These are phyloP conservation scores for Podaxis rugospora DNA, from an alignment of 768 basidiomycete species.

Conservation along the genomic window DNA sequence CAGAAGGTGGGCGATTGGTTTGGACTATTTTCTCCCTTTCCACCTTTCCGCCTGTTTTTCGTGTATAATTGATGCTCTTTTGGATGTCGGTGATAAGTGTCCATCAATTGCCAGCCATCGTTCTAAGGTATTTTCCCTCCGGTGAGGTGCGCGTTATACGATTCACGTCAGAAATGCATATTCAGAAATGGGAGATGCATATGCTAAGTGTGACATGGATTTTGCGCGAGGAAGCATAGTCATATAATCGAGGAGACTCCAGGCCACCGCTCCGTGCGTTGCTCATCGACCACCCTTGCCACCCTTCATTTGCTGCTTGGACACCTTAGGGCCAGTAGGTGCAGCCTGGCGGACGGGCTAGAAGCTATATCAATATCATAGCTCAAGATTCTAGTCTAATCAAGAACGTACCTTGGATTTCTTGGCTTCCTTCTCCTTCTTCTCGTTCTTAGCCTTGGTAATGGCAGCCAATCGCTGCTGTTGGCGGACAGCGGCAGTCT, in stretches of 20 bases:
- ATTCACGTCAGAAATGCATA: neutral
- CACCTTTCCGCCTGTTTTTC: neutral
- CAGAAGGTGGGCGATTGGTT: neutral
- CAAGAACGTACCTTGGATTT: constrained; percentile 66
- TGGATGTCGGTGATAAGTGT: neutral
- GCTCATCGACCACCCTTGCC: constrained; percentile 71
- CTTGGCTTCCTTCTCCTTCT: constrained; percentile 94
- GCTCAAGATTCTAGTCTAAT: neutral
- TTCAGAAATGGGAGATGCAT: constrained; percentile 3
- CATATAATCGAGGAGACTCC: constrained; percentile 15
- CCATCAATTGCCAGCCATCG: neutral
- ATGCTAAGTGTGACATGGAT: constrained; percentile 23
- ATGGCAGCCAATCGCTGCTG: constrained; percentile 84
- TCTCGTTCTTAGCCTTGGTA: constrained; percentile 91
- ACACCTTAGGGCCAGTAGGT: constrained; percentile 73
- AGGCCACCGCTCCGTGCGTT: constrained; percentile 4
- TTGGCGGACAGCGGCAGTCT: constrained; percentile 79
- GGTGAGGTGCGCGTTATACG: neutral
- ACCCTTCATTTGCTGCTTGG: constrained; percentile 97
- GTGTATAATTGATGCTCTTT: neutral
- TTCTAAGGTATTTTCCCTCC: neutral
- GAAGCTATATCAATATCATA: constrained; percentile 3
- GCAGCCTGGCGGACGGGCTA: constrained; percentile 55
- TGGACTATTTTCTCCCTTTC: neutral
- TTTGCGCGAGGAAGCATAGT: constrained; percentile 20